Evolutionary conservation across 140 eudicot genomes (phyloP), one percentile per base, ranked within the genome.

Genomic region (Senecio squalidus): DNA sequence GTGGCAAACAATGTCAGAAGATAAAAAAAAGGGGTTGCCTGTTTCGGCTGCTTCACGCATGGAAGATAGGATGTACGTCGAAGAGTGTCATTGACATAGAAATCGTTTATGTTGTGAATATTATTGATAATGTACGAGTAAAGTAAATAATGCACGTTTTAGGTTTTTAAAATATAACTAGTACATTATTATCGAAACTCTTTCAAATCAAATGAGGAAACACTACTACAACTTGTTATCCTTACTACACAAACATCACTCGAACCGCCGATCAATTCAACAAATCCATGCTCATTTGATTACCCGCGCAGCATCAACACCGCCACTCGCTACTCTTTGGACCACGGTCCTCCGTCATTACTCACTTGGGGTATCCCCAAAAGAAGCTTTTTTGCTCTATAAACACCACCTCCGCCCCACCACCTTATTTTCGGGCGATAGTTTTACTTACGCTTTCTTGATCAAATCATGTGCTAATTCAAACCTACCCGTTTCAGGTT

Each of bases 241-340:
- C 3, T 53, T 67, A 3, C 43, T 76, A 29, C 67, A 21, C 41
- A 72, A 62, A 1, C 77, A 34, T 48, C 29, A 67, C 58, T 54
- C 52, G 26, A 31, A 75, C 44, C 81, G 66, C 70, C 65, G 70
- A 57, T 73, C 74, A 40, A 62, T 79, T 25, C 94, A 80, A 73
- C 96, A 88, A 72, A 58, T 81, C 70, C 96, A 88, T 51, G 66
- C 85, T 41, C 91, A 76, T 21, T 40, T 84, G 45, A 71, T 66
- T 54, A 52, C 61, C 30, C n/a, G 33, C 66, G 57, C 53, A 64
- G 27, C 5, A 62, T 53, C 27, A 44, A 16, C 63, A 6, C 47
- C 66, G n/a, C 73, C 74, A 34, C 55, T 71, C 20, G 41, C 44
- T 50, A 72, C 41, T 2, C 62, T 72, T 17, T 76, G 80, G 86